phyloP scores from a whole-genome alignment of 2,329 filamentous ascomycete species.

The Aureobasidium lini region DNA sequence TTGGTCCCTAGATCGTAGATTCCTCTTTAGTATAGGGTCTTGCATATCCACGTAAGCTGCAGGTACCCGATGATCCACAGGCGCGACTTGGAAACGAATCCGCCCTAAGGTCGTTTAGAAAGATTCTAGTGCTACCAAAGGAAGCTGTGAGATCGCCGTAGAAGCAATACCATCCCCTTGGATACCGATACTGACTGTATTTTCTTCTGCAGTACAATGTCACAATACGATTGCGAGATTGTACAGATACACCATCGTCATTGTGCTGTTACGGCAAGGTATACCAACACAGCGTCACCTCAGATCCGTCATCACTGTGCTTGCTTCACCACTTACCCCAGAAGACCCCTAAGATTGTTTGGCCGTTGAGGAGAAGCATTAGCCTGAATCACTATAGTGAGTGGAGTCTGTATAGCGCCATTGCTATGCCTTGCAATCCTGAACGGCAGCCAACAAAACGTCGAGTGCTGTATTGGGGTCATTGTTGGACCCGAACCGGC shows the following conservation, averaged over 20 bases:
- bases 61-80: not conserved
- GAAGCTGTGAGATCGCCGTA: not conserved
- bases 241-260: too few species aligned
- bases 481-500: not conserved
- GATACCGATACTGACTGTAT: not conserved
- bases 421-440: not conserved
- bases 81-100: not conserved
- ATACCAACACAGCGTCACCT: too few species aligned
- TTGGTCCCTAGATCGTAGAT: not conserved
- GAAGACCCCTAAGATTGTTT: not conserved
- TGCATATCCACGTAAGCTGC: not conserved
- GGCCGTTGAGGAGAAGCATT: not conserved
- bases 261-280: too few species aligned
- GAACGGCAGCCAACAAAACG: not conserved
- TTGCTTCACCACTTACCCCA: not conserved
- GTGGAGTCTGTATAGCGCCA: not conserved
- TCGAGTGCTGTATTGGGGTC: not conserved
- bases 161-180: not conserved
- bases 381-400: not conserved
- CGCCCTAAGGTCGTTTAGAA: not conserved
- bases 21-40: not conserved
- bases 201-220: not conserved
- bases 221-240: too few species aligned
- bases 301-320: too few species aligned
- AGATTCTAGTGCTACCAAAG: not conserved